Evolutionary conservation across 2,329 filamentous ascomycete genomes (phyloP).

Genomic region (Endocalyx cinctus): DNA sequence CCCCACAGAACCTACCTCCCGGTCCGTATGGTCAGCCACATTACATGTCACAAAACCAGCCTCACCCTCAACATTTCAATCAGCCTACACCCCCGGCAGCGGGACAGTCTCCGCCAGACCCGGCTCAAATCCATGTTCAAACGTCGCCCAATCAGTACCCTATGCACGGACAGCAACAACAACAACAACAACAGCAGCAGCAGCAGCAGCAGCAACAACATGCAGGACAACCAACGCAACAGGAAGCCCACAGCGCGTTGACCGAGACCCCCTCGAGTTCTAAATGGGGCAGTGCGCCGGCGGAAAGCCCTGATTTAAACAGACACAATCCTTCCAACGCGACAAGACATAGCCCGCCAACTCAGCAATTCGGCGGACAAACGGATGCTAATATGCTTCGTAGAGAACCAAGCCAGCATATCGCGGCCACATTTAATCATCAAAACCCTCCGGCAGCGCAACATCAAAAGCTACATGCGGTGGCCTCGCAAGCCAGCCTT

Average conservation of each 20-base stretch:
- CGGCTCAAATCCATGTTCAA: constrained; percentile 1
- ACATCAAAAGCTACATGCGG: too few species aligned
- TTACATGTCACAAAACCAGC: background rate
- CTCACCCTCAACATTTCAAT: background rate
- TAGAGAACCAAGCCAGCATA: constrained; percentile 16
- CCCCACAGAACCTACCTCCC: constrained; percentile 2
- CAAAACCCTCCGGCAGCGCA: constrained; percentile 3
- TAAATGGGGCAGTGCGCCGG: constrained; percentile 15
- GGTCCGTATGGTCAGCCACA: background rate
- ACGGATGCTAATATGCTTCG: too few species aligned
- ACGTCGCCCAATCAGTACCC: constrained; percentile 5
- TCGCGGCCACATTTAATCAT: constrained; percentile 14
- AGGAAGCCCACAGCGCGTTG: constrained; percentile 2
- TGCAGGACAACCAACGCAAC: too few species aligned
- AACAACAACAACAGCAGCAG: constrained; percentile 4
- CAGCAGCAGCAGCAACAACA: constrained; percentile 6
- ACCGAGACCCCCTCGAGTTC: constrained; percentile 12
- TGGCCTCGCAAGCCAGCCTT: background rate
- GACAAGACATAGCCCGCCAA: constrained; percentile 5
- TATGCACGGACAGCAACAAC: constrained; percentile 2
- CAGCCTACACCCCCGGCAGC: background rate
- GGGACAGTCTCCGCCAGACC: background rate
- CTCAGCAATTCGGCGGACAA: background rate
- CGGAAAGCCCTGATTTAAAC: too few species aligned
- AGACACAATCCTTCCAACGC: too few species aligned